Evolutionary conservation across 1,284 basidiomycete species (phyloP), one percentile per base, ranked within the genome.

Genomic region (Fomes fomentarius): DNA sequence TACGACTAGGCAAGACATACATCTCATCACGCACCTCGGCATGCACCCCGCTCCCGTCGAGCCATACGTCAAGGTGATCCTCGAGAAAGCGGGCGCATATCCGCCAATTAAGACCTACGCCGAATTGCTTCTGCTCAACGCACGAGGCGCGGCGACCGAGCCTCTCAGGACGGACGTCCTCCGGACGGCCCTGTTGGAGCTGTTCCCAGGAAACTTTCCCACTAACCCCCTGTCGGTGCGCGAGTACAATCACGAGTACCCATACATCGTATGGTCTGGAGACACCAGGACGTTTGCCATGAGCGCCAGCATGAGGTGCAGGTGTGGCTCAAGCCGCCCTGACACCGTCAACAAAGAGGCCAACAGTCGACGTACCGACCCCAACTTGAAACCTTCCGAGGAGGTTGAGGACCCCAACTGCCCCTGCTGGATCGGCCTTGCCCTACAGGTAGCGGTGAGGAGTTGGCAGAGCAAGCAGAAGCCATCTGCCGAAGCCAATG

Each of bases 341-440:
- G n/a, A n/a, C n/a, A n/a, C n/a, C n/a, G n/a, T n/a, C n/a, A n/a
- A n/a, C n/a, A n/a, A n/a, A n/a, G n/a, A n/a, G n/a, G n/a, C n/a
- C n/a, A n/a, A n/a, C n/a, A n/a, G n/a, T n/a, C n/a, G n/a, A n/a
- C n/a, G n/a, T n/a, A n/a, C n/a, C n/a, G n/a, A n/a, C n/a, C n/a
- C n/a, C n/a, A n/a, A n/a, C n/a, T n/a, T n/a, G n/a, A n/a, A n/a
- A n/a, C n/a, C n/a, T n/a, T n/a, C n/a, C n/a, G n/a, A n/a, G n/a
- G n/a, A n/a, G n/a, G n/a, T n/a, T n/a, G n/a, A n/a, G n/a, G n/a
- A n/a, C n/a, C n/a, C n/a, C n/a, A n/a, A n/a, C 19, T 61, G 59
- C 37, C 6, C 56, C 1, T 58, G 59, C 35, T 61, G 56, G 56
- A 30, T 56, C 4, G 56, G 53, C 0, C 24, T 46, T 4, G 49